A percentile compares a stretch with the other conserved stretches of the same genome.
Evolutionary conservation across 1,284 basidiomycete species (phyloP).

Genomic region (Naganishia cerealis): DNA sequence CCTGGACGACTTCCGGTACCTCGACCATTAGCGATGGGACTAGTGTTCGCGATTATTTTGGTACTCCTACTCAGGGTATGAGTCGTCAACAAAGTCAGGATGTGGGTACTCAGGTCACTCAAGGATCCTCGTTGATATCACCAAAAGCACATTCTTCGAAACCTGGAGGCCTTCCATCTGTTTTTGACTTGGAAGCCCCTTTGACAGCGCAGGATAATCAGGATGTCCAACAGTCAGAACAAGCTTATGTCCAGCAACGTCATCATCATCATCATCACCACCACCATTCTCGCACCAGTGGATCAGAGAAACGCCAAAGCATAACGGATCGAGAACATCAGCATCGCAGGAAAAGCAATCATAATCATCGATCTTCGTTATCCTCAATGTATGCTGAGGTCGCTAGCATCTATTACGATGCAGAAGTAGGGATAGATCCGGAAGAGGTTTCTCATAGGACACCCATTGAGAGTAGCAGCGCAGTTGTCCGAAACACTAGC

Average conservation of each 20-base stretch:
- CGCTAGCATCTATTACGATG: slow-evolving; percentile 35
- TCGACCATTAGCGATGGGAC: slow-evolving; percentile 6
- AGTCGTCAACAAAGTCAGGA: slow-evolving; percentile 8
- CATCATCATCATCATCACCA: background rate
- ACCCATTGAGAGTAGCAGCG: slow-evolving; percentile 46
- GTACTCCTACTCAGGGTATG: slow-evolving; percentile 16
- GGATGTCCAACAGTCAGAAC: background rate
- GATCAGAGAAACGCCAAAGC: background rate
- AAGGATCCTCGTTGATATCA: slow-evolving; percentile 3
- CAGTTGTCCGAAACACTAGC: background rate
- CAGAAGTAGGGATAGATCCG: slow-evolving; percentile 40
- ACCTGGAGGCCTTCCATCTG: background rate
- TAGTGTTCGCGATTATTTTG: slow-evolving; percentile 13
- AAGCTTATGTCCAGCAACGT: background rate
- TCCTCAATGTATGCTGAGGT: slow-evolving; percentile 34
- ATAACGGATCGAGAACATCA: slow-evolving; percentile 5
- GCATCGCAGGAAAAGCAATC: slow-evolving; percentile 11
- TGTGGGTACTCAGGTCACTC: background rate
- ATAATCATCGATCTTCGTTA: slow-evolving; percentile 28
- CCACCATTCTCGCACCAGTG: background rate
- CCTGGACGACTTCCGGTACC: slow-evolving; percentile 8
- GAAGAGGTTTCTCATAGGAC: slow-evolving; percentile 22
- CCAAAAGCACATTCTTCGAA: slow-evolving; percentile 4
- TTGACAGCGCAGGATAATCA: background rate
- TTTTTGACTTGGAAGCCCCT: background rate